A percentile compares a stretch with the other conserved stretches of the same genome.
Evolutionary conservation across 2,329 filamentous ascomycete species (phyloP).

Genomic region (Ophiocordyceps camponoti-rufipedis): DNA sequence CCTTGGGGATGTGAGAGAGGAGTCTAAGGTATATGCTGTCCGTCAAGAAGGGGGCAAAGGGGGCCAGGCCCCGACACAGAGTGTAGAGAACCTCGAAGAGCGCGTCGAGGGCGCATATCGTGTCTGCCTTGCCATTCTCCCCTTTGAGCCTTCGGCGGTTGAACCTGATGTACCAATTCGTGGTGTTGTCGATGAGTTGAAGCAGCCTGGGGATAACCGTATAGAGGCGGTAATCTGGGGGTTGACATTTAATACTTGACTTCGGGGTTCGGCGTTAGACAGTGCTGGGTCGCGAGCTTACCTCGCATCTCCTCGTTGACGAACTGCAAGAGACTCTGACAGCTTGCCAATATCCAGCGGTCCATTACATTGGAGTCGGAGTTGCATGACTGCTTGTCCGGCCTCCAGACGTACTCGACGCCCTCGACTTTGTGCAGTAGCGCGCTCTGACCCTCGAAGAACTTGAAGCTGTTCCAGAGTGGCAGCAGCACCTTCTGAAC

Average conservation of each 20-base stretch:
- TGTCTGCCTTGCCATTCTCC: constrained; percentile 71
- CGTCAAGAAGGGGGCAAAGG: constrained; percentile 89
- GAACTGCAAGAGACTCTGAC: constrained; percentile 78
- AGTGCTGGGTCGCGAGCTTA: background rate
- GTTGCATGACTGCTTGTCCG: constrained; percentile 55
- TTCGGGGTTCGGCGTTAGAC: background rate
- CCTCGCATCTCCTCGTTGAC: constrained; percentile 83
- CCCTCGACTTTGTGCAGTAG: constrained; percentile 73
- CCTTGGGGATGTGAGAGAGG: constrained; percentile 61
- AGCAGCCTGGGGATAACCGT: constrained; percentile 80
- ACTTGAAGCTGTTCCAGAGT: constrained; percentile 93
- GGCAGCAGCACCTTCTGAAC: constrained; percentile 81
- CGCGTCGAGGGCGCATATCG: constrained; percentile 77
- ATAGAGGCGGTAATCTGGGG: constrained; percentile 53
- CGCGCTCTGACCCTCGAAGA: constrained; percentile 77
- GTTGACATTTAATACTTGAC: background rate
- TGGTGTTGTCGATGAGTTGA: constrained; percentile 76
- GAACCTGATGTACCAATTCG: constrained; percentile 98
- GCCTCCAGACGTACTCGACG: constrained; percentile 63
- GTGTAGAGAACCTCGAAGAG: constrained; percentile 89
- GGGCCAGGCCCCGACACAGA: constrained; percentile 70
- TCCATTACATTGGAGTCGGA: constrained; percentile 88
- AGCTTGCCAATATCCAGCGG: constrained; percentile 83
- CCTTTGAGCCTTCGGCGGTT: constrained; percentile 85
- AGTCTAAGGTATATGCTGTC: constrained; percentile 86